phyloP scores from a whole-genome alignment of 2,329 filamentous ascomycete species.

The Sporothrix euskadiensis region DNA sequence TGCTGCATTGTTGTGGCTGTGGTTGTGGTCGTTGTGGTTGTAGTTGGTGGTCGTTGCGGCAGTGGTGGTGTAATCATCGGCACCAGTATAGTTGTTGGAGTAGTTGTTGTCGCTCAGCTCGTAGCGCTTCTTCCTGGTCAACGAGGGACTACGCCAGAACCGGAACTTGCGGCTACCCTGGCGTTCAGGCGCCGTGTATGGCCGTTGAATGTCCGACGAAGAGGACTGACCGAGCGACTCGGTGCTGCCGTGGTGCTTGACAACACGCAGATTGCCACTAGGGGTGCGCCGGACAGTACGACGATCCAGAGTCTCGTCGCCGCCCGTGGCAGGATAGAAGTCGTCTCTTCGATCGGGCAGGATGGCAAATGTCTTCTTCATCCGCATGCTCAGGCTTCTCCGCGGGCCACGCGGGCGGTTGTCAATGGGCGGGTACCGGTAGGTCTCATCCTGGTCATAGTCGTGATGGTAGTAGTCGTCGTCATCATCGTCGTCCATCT shows the following conservation, averaged over 20 bases:
- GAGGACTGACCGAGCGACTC: conserved; percentile 44
- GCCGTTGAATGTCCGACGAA: conserved; percentile 36
- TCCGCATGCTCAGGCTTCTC: conserved; percentile 52
- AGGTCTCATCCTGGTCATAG: conserved; percentile 40
- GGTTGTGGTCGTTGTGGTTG: not conserved
- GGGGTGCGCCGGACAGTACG: conserved; percentile 60
- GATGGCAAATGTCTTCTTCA: conserved; percentile 63
- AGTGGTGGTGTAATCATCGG: not conserved
- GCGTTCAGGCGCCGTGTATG: conserved; percentile 42
- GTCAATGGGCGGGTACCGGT: conserved; percentile 52
- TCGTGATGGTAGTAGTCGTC: conserved; percentile 29
- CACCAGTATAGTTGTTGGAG: not conserved
- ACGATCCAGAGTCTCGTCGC: conserved; percentile 48
- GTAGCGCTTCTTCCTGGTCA: not conserved
- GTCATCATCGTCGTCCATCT: conserved; percentile 36
- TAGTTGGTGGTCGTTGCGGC: not conserved
- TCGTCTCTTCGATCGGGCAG: conserved; percentile 52
- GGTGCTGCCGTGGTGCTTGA: conserved; percentile 54
- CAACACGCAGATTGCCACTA: conserved; percentile 61
- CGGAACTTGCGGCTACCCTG: conserved; percentile 32
- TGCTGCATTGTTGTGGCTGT: not conserved
- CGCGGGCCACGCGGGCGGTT: conserved; percentile 50
- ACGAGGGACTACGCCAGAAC: conserved; percentile 29
- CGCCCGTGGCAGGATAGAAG: conserved; percentile 32
- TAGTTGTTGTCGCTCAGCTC: not conserved